Evolutionary conservation across 805 yeast genomes (phyloP), one percentile per base, ranked within the genome.

Genomic region (Ogataea haglerorum): DNA sequence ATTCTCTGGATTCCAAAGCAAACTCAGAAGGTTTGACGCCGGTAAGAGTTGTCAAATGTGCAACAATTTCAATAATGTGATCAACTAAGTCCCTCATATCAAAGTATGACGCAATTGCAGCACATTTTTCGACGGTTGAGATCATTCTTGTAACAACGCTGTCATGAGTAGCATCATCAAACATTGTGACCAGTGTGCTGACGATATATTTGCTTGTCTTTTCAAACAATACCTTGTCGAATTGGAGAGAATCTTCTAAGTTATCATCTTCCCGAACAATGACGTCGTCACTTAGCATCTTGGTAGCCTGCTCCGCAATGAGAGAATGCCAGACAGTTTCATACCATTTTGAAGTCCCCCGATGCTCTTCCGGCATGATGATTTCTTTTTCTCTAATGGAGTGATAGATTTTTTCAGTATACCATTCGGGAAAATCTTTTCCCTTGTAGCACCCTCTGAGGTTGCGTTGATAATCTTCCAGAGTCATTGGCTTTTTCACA

Each of bases 311-410:
- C 19, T 75, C 72, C 1, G 76, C 70, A 30, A 85, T 75, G 45
- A 85, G 60, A 43, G 82, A 80, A 50, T 82, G 81, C 95, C 95
- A 85, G 22, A 68, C 71, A 55, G 85, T 91, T 57, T 90, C 97
- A 62, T 90, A 91, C 81, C 95, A 84, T 57, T 85, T 88, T 15
- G 88, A 85, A 9, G 89, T 86, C 12, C 91, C 93, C 58, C 88
- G 95, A 53, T 91, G 97, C 56, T 93, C 99, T 55, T 93, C 98
- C 0, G 99, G 98, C 90, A 95, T 86, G 35, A 93, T 87, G 48
- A 93, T 93, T 62, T 93, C 99, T 38, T 84, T 76, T 41, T 82
- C 86, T 46, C 78, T 74, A 40, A 93, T 90, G 1, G 95, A 84
- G 18, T 75, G 67, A 61, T 85, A 93, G 18, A 91, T 88, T 48